Base-by-base conservation (phyloP, 2,329 filamentous ascomycete species). In the Zymoseptoria crescenta region DNA sequence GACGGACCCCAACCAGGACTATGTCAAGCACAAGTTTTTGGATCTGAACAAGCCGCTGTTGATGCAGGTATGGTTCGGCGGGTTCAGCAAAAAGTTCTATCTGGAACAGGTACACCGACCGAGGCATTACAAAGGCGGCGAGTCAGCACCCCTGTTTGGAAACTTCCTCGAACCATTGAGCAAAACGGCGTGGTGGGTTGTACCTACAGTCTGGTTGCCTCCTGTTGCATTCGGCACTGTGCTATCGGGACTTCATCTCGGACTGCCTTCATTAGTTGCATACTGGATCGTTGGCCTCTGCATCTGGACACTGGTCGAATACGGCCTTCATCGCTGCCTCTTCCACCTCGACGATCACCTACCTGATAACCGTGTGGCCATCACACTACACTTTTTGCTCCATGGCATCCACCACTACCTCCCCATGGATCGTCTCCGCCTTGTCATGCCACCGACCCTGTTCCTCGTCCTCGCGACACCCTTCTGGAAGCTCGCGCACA, bases 131-230 rank as follows among this genome's bases (percentile, higher is more conserved):
- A 95, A 87, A 73, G 93, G 93, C 65, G 94, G 94, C 59, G 85
- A 86, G 62, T 96, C 91, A 6, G 94, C 94, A 45, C 94, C 94
- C 20, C 77, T 99, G 24, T 99, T 99, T 75, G 94, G 94, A 61
- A 97, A 99, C 77, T 96, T 99, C 74, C 80, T 99, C n/a, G 94
- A 99, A 77, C 94, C 94, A n/a, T 78, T 99, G 60, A 92, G 87
- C 74, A 88, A 92, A 80, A 99, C 94, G 2, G 84, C 94, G 1
- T 99, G 94, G 94, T 99, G 87, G 85, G 74, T 96, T 51, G 81
- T 99, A 9, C 94, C 94, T 2, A 80, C 80, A 0, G 61, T 96
- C 1, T 99, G 94, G 94, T 73, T 94, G 49, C 94, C 94, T n/a
- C 82, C 80, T 19, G 83, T 96, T 49, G 68, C 78, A 8, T 96